Evolutionary conservation across 1,284 basidiomycete genomes (phyloP).

Genomic region (Ceratobasidium sp.): DNA sequence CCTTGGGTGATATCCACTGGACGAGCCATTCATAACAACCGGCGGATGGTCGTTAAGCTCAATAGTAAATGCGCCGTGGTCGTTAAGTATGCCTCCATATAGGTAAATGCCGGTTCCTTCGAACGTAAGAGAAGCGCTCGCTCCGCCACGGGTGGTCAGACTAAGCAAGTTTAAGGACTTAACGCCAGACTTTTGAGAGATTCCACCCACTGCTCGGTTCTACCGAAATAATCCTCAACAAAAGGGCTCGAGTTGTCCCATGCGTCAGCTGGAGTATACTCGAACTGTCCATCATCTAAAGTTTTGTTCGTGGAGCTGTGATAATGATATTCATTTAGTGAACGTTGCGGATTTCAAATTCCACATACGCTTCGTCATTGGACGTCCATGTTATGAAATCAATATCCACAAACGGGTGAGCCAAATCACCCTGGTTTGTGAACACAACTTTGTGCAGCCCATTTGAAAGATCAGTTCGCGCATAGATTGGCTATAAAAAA

Average conservation of each 20-base stretch:
- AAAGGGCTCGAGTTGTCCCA: background rate
- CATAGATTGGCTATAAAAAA: conserved; percentile 16
- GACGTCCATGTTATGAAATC: conserved; percentile 37
- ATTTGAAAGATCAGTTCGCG: conserved; percentile 2
- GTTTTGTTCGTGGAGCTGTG: background rate
- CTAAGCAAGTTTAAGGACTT: background rate
- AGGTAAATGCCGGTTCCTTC: conserved; percentile 30
- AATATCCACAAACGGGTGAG: conserved; percentile 15
- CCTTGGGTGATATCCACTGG: conserved; percentile 20
- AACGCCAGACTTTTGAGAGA: background rate
- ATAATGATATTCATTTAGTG: background rate
- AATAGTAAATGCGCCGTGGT: conserved; percentile 29
- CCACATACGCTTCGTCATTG: background rate
- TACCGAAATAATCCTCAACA: background rate
- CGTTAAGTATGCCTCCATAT: conserved; percentile 18
- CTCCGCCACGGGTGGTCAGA: background rate
- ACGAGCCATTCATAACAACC: conserved; percentile 31
- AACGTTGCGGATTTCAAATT: background rate
- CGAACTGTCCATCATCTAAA: conserved; percentile 8
- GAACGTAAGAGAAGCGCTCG: conserved; percentile 13
- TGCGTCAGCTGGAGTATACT: background rate
- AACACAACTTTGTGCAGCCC: conserved; percentile 21
- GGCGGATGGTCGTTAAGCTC: conserved; percentile 13
- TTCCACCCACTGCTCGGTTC: conserved; percentile 2
- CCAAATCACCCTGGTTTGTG: background rate